phyloP scores from a whole-genome alignment of 805 yeast genomes.

The Nakazawaea ernobii region DNA sequence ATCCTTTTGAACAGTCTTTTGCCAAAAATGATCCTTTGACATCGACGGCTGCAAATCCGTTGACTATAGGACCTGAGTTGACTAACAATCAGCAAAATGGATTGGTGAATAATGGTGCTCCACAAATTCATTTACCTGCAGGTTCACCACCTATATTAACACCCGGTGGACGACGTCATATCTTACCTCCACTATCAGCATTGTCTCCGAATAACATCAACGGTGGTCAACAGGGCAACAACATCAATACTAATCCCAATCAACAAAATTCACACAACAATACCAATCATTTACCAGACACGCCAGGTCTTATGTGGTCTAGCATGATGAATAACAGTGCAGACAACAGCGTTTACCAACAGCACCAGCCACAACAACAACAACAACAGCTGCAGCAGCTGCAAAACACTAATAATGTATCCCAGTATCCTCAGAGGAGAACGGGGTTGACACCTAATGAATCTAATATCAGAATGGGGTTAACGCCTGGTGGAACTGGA shows the following conservation, averaged over 20 bases:
- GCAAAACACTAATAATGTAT: conserved; percentile 7
- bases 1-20: conserved; percentile 92
- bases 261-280: conserved; percentile 6
- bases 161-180: conserved; percentile 46
- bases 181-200: conserved; percentile 39
- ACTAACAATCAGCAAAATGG: no score
- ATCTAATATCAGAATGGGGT: conserved; percentile 62
- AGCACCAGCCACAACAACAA: conserved; percentile 15
- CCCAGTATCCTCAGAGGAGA: conserved; percentile 28
- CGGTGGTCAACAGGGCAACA: conserved; percentile 4
- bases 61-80: no score
- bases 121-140: conserved; percentile 14
- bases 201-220: conserved; percentile 5
- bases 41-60: conserved; percentile 11
- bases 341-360: conserved; percentile 10
- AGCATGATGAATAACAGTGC: neutral
- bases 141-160: conserved; percentile 44
- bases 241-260: conserved; percentile 8
- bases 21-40: conserved; percentile 42
- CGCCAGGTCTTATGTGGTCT: conserved; percentile 11
- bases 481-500: conserved; percentile 58
- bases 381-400: conserved; percentile 6
- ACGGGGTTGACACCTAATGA: conserved; percentile 76
- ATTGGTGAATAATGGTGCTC: conserved; percentile 18
- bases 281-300: conserved; percentile 12